A percentile compares a stretch with the other conserved stretches of the same genome.
Conservation (phyloP, 1,139 yeast species). For the Yamadazyma membranifaciens region DNA sequence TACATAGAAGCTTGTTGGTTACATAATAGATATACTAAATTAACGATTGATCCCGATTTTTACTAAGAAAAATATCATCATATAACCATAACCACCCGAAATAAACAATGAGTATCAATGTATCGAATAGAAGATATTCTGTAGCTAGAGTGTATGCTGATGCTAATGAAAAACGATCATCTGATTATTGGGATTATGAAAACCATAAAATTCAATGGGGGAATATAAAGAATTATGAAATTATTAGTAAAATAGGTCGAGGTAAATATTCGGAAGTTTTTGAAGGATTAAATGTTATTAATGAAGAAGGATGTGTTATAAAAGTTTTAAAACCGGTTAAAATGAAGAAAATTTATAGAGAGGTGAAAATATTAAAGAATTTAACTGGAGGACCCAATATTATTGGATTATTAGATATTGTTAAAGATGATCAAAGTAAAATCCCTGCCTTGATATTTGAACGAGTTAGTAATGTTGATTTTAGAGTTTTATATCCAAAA, state of each 20-base stretch:
- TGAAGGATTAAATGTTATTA: conserved; percentile 54
- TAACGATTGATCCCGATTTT: too few species aligned
- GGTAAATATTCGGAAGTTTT: conserved; percentile 98
- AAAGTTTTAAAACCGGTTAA: conserved; percentile 80
- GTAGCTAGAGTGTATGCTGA: conserved; percentile 88
- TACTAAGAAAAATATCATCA: not conserved
- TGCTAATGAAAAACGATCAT: conserved; percentile 74
- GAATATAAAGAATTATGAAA: conserved; percentile 76
- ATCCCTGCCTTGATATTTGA: conserved; percentile 78
- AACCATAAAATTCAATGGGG: conserved; percentile 73
- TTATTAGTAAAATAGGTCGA: conserved; percentile 88
- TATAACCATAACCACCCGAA: not conserved
- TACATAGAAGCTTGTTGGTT: not conserved
- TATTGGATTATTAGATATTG: conserved; percentile 67
- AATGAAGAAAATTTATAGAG: conserved; percentile 75
- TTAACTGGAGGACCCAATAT: conserved; percentile 75
- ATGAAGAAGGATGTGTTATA: conserved; percentile 59
- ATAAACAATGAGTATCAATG: conserved; percentile 24
- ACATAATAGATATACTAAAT: not conserved
- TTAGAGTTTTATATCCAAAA: conserved; percentile 67
- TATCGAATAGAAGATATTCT: conserved; percentile 46
- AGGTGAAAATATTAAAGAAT: conserved; percentile 72
- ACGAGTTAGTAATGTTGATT: conserved; percentile 68
- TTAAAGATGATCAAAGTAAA: conserved; percentile 69
- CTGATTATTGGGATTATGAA: conserved; percentile 94